A percentile compares a stretch with the other conserved stretches of the same genome.
Conservation (phyloP, 768 basidiomycete species). For the Termitomyces sp. region DNA sequence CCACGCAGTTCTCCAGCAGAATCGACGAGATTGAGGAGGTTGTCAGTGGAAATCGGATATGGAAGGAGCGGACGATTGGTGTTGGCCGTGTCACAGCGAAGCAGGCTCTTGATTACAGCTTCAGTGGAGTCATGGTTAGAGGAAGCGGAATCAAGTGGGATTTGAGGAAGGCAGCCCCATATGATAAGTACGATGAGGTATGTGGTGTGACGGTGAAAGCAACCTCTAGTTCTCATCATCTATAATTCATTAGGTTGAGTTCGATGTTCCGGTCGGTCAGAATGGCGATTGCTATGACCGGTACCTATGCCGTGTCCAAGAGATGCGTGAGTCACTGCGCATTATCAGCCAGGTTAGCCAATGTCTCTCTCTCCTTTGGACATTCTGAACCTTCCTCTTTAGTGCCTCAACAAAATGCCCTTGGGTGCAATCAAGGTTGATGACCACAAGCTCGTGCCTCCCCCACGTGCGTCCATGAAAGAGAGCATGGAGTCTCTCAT, state of each 20-base stretch:
- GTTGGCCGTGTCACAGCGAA: slow-evolving; percentile 90
- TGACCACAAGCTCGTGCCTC: slow-evolving; percentile 96
- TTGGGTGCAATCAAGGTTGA: slow-evolving; percentile 90
- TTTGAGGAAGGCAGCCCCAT: slow-evolving; percentile 85
- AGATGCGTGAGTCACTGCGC: slow-evolving; percentile 91
- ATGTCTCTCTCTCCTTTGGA: background rate
- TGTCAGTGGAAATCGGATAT: slow-evolving; percentile 95
- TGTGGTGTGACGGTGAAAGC: background rate
- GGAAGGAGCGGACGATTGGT: slow-evolving; percentile 92
- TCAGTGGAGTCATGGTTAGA: slow-evolving; percentile 95
- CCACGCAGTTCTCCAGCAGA: slow-evolving; percentile 86
- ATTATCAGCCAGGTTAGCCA: slow-evolving; percentile 73
- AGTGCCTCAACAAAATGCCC: slow-evolving; percentile 98
- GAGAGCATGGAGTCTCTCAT: slow-evolving; percentile 98
- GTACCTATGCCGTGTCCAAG: slow-evolving; percentile 95
- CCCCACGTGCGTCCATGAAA: slow-evolving; percentile 97
- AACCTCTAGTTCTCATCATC: background rate
- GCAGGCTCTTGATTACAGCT: slow-evolving; percentile 87
- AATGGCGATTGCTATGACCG: slow-evolving; percentile 98
- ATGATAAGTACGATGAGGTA: slow-evolving; percentile 95
- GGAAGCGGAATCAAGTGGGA: slow-evolving; percentile 97
- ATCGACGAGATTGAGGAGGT: slow-evolving; percentile 99
- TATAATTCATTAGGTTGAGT: slow-evolving; percentile 66
- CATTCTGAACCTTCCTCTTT: slow-evolving; percentile 8
- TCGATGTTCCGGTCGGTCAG: slow-evolving; percentile 94